These are phyloP conservation scores for Penicillium ochrochloron DNA, from an alignment of 495 filamentous ascomycete genomes.

Conservation along the genomic window DNA sequence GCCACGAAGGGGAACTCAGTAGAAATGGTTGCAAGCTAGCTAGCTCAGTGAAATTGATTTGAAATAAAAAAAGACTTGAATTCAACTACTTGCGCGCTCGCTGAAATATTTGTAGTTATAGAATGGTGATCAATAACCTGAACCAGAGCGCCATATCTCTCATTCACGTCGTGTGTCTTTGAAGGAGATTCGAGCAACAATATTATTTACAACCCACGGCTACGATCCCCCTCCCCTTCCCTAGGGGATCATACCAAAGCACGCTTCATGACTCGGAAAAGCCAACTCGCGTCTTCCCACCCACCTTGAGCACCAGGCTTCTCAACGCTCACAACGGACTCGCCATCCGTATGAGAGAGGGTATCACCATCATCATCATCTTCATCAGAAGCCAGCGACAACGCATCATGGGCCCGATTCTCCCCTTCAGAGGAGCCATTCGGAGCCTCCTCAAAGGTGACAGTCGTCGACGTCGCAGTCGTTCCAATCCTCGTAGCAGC, in stretches of 20 bases:
- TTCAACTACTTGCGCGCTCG: slow-evolving; percentile 4
- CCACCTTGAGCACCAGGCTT: slow-evolving; percentile 57
- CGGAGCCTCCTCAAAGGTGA: slow-evolving; percentile 32
- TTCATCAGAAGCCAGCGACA: slow-evolving; percentile 24
- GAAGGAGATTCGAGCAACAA: neutral
- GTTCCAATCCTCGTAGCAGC: slow-evolving; percentile 42
- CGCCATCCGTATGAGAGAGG: slow-evolving; percentile 32
- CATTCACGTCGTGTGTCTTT: neutral
- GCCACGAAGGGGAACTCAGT: neutral
- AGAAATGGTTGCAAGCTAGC: neutral
- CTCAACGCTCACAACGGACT: slow-evolving; percentile 36
- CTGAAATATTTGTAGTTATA: neutral
- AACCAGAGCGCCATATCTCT: neutral
- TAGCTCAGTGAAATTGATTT: slow-evolving; percentile 9
- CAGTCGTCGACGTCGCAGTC: slow-evolving; percentile 55
- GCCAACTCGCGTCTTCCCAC: slow-evolving; percentile 87
- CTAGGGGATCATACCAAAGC: slow-evolving; percentile 59
- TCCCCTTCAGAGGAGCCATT: neutral
- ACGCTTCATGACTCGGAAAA: slow-evolving; percentile 76
- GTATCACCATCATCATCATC: slow-evolving; percentile 33
- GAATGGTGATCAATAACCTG: neutral
- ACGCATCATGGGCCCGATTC: slow-evolving; percentile 15
- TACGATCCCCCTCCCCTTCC: neutral
- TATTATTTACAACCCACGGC: neutral
- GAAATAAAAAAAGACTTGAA: slow-evolving; percentile 5